Evolutionary conservation across 2,329 filamentous ascomycete species (phyloP), one percentile per base, ranked within the genome.

Genomic region (Claviceps fusiformis): DNA sequence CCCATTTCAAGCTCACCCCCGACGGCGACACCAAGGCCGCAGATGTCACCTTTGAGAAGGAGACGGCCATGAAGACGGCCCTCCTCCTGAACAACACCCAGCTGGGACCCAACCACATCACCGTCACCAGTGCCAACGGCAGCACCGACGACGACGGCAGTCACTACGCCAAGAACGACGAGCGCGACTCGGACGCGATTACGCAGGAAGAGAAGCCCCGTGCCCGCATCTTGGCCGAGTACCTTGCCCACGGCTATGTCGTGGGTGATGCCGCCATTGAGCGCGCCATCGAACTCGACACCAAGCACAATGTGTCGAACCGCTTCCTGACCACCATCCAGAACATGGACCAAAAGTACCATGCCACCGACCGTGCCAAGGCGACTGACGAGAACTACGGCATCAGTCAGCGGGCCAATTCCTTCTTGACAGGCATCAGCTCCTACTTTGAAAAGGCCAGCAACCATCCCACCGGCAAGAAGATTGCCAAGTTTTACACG

Each of bases 131-230:
- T 60, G 80, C 80, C 52, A 76, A 86, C 59, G 85, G 83, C 60
- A 78, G 87, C 56, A 73, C 81, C 53, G 79, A 80, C 52, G 82
- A 87, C 59, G 82, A 86, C 60, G 73, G 75, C 54, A 73, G 80
- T 50, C 75, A 77, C 58, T 70, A 74, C 41, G 76, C 75, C 57
- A 74, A 77, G 57, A 78, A 79, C 62, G 71, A 73, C 56, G 80
- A 84, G 57, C 76, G 75, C 57, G 77, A 81, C 67, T 73, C 73
- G 53, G 78, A 89, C 63, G 82, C 90, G 63, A 84, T 97, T 64
- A 83, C 85, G 15, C 93, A 98, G 69, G 93, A 98, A 73, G 90
- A 97, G 77, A 98, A 98, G 80, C 93, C 93, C 17, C 87, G 91
- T 64, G 83, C 87, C 45, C 89, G 93, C 64, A 95, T 98, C 70